A percentile compares a stretch with the other conserved stretches of the same genome.
These are phyloP conservation scores for Lactarius sanguifluus DNA, from an alignment of 768 basidiomycete species.

Conservation along the genomic window DNA sequence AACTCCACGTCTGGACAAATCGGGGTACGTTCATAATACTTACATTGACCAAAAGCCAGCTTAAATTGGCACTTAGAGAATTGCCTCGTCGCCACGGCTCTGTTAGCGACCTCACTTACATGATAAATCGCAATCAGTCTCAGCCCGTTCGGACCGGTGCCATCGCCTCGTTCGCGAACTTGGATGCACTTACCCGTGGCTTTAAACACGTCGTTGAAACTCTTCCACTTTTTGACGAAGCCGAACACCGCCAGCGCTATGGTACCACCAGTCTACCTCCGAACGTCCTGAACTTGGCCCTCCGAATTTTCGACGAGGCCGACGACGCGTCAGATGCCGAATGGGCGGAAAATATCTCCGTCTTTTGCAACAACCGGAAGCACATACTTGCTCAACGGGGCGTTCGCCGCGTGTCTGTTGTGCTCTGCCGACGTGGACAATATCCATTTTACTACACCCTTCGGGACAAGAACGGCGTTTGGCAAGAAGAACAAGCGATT, in stretches of 20 bases:
- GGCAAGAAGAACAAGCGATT: conserved; percentile 95
- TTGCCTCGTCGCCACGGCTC: conserved; percentile 75
- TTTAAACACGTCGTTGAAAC: conserved; percentile 71
- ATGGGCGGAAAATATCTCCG: conserved; percentile 71
- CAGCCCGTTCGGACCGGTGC: conserved; percentile 91
- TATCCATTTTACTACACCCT: conserved; percentile 96
- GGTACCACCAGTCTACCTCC: conserved; percentile 73
- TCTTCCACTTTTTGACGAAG: conserved; percentile 71
- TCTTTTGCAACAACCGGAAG: conserved; percentile 68
- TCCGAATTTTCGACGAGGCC: conserved; percentile 81
- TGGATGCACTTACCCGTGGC: conserved; percentile 64
- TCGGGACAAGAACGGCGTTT: conserved; percentile 65
- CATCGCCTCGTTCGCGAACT: conserved; percentile 85
- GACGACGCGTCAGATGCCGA: conserved; percentile 75
- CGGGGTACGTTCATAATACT: conserved; percentile 40
- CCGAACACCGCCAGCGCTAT: conserved; percentile 74
- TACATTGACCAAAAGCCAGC: neutral
- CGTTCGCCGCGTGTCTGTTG: conserved; percentile 87
- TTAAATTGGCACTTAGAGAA: conserved; percentile 41
- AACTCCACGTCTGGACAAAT: conserved; percentile 63
- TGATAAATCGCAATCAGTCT: conserved; percentile 81
- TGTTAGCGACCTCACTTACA: conserved; percentile 92
- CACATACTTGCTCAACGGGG: conserved; percentile 68
- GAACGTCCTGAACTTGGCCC: conserved; percentile 91
- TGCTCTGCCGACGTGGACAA: conserved; percentile 87